Evolutionary conservation across 2,329 filamentous ascomycete species (phyloP).

Genomic region (Endoconidiophora laricicola): DNA sequence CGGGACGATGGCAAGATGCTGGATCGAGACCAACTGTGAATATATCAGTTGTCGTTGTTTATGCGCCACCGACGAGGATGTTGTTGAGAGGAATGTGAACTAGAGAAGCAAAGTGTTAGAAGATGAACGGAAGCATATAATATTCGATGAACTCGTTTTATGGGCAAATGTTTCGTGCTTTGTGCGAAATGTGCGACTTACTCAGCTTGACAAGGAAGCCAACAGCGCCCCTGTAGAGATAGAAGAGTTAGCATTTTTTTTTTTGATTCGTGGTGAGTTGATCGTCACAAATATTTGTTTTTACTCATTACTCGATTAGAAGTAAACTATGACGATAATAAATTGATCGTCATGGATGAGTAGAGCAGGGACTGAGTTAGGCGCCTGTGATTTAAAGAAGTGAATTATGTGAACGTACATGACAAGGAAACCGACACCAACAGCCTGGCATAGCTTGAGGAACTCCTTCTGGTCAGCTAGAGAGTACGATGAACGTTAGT

Average conservation of each 20-base stretch:
- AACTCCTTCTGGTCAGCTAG: constrained; percentile 27
- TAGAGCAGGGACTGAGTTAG: neutral
- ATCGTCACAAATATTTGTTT: too few species aligned
- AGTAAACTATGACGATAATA: too few species aligned
- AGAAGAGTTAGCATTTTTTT: neutral
- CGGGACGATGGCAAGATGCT: too few species aligned
- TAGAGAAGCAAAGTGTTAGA: constrained; percentile 17
- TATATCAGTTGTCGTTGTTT: constrained; percentile 16
- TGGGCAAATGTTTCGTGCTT: neutral
- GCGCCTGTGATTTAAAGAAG: neutral
- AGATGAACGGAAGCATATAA: neutral
- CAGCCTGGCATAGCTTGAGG: constrained; percentile 35
- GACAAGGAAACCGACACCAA: constrained; percentile 52
- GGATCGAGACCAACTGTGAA: neutral
- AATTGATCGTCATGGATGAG: neutral
- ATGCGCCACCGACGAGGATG: constrained; percentile 50
- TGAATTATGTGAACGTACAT: constrained; percentile 30
- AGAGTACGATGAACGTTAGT: neutral
- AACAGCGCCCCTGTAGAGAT: constrained; percentile 32
- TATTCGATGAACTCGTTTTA: too few species aligned
- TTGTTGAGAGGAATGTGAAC: constrained; percentile 57
- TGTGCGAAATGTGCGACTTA: constrained; percentile 22
- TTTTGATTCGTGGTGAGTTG: too few species aligned
- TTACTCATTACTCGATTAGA: too few species aligned
- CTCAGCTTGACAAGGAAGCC: constrained; percentile 56